Conservation (phyloP, 371 early-diverging fungal species). For the Blakeslea trispora region DNA sequence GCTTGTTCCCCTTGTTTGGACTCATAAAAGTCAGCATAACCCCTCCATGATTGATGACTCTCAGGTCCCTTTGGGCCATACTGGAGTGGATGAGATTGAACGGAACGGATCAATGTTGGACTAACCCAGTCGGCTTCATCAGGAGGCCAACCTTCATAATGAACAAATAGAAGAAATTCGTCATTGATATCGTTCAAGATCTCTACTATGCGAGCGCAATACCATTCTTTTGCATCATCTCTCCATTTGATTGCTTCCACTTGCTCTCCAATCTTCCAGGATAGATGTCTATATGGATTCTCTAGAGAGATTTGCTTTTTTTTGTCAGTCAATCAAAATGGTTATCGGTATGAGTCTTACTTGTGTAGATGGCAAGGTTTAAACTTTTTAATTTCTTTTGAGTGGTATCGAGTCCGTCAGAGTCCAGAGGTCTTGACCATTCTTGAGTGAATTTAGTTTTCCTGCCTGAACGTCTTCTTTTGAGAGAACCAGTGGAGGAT, state of each 20-base stretch:
- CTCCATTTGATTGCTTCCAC: constrained; percentile 47
- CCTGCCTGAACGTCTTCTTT: constrained; percentile 17
- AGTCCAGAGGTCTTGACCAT: constrained; percentile 7
- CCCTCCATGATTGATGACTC: constrained; percentile 52
- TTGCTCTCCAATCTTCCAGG: constrained; percentile 38
- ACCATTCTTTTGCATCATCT: constrained; percentile 39
- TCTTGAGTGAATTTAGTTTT: constrained; percentile 2
- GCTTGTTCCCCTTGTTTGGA: constrained; percentile 47
- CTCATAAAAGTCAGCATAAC: constrained; percentile 58
- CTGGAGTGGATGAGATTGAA: constrained; percentile 11
- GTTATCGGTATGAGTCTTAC: too few species aligned
- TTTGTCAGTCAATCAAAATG: too few species aligned
- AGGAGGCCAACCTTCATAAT: constrained; percentile 65
- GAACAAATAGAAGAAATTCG: constrained; percentile 46
- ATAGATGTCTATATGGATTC: constrained; percentile 14
- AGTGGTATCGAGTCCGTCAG: constrained; percentile 6
- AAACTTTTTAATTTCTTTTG: constrained; percentile 26
- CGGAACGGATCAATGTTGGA: constrained; percentile 33
- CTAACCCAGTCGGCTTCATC: constrained; percentile 66
- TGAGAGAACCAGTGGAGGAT: constrained; percentile 26
- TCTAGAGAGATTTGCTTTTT: constrained; percentile 2
- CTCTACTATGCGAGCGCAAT: constrained; percentile 45
- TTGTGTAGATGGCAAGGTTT: constrained; percentile 11
- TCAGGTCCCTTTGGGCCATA: constrained; percentile 59
- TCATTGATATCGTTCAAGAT: constrained; percentile 21